Percentiles rank a stretch among this genome's conserved stretches.
Evolutionary conservation across 306 rosid species (phyloP).

Genomic region (Abrus precatorius): DNA sequence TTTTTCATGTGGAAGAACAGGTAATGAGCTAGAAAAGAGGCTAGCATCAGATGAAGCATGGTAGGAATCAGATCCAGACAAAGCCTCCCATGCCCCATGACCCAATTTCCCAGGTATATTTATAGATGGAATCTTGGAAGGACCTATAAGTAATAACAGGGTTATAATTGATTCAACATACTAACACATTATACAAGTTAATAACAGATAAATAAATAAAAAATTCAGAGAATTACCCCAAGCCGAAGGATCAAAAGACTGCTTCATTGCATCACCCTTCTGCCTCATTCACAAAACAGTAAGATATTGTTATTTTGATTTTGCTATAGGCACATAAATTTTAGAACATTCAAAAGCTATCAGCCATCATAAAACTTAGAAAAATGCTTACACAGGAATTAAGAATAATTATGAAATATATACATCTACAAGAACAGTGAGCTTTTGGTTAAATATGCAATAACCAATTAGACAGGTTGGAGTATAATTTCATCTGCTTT

Average conservation of each 20-base stretch:
- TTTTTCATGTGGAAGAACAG: constrained; percentile 80
- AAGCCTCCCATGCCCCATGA: constrained; percentile 56
- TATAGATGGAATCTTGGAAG: constrained; percentile 60
- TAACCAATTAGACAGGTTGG: neutral
- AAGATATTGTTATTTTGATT: constrained; percentile 28
- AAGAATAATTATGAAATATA: neutral
- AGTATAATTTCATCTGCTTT: neutral
- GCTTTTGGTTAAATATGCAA: neutral
- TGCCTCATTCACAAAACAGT: constrained; percentile 39
- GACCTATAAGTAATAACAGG: constrained; percentile 53
- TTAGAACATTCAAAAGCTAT: constrained; percentile 12
- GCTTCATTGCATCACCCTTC: constrained; percentile 75
- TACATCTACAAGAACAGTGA: constrained; percentile 19
- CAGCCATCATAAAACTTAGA: constrained; percentile 24
- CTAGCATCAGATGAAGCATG: constrained; percentile 77
- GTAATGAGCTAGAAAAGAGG: constrained; percentile 84
- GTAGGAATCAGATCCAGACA: constrained; percentile 64
- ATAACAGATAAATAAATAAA: constrained; percentile 26
- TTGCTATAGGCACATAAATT: constrained; percentile 33
- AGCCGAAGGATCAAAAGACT: constrained; percentile 57
- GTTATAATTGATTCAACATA: constrained; percentile 19
- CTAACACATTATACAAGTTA: constrained; percentile 1
- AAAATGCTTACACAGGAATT: constrained; percentile 11
- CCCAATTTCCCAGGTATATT: constrained; percentile 59
- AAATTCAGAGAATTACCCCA: constrained; percentile 56